Conservation (phyloP, 2,329 filamentous ascomycete species). For the Verticillium tricorpus region DNA sequence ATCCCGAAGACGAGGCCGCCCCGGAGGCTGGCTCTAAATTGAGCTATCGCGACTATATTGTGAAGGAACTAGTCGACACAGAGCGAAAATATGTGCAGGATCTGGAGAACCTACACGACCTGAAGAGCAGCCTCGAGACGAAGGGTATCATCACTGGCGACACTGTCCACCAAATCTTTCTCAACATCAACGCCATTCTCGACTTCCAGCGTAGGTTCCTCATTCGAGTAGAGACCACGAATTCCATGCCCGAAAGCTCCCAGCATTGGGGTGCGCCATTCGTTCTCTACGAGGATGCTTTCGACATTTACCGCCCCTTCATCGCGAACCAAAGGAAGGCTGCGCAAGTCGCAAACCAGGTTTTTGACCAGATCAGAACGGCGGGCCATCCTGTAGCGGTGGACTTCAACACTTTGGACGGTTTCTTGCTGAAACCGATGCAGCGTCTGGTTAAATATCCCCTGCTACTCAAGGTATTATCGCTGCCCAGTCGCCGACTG, state of each 20-base stretch:
- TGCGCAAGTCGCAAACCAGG: constrained; percentile 73
- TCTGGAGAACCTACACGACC: constrained; percentile 84
- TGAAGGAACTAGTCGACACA: constrained; percentile 87
- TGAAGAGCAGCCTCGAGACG: constrained; percentile 87
- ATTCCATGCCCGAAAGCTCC: constrained; percentile 67
- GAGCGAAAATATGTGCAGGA: constrained; percentile 98
- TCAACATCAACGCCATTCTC: constrained; percentile 91
- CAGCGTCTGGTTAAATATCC: constrained; percentile 95
- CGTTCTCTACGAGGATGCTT: constrained; percentile 75
- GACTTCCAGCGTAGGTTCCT: constrained; percentile 95
- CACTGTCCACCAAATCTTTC: constrained; percentile 87
- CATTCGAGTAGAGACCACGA: constrained; percentile 93
- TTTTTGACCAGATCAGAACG: constrained; percentile 80
- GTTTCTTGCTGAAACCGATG: constrained; percentile 94
- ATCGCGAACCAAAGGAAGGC: constrained; percentile 95
- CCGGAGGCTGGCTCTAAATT: constrained; percentile 60
- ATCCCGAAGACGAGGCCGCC: constrained; percentile 48
- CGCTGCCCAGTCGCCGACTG: not conserved
- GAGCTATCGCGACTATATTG: constrained; percentile 77
- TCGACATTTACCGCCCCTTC: constrained; percentile 93
- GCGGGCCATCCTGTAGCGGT: constrained; percentile 77
- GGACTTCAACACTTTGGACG: constrained; percentile 81
- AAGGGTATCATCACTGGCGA: constrained; percentile 86
- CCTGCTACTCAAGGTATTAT: constrained; percentile 70
- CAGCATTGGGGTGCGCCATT: constrained; percentile 98